A percentile compares a stretch with the other conserved stretches of the same genome.
Conservation (phyloP, 106 monocot genomes). For the Alisma plantagoaquatica region DNA sequence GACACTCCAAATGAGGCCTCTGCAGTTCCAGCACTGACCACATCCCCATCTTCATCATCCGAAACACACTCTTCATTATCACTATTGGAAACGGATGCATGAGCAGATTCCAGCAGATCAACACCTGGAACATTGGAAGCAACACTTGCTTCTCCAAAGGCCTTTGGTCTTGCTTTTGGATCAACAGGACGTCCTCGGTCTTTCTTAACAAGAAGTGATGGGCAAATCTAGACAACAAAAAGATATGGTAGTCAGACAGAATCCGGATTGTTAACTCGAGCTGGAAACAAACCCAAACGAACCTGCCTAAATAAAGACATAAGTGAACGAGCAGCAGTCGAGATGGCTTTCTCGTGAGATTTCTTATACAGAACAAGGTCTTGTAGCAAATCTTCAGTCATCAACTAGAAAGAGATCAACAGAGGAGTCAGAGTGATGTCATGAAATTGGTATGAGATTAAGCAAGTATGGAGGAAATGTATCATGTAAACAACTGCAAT, state of each 20-base stretch:
- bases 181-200: conserved; percentile 79
- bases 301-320: conserved; percentile 93
- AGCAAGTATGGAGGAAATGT: too few relatives aligned
- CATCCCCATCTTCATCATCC: conserved; percentile 19
- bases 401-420: conserved; percentile 39
- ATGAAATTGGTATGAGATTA: too few relatives aligned
- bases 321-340: conserved; percentile 88
- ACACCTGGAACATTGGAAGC: conserved; percentile 53
- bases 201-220: conserved; percentile 85
- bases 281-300: too few relatives aligned
- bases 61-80: conserved; percentile 31
- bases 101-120: conserved; percentile 58
- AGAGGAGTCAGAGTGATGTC: not conserved
- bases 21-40: conserved; percentile 13
- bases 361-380: conserved; percentile 94
- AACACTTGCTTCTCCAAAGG: conserved; percentile 79
- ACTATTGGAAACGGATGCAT: conserved; percentile 13
- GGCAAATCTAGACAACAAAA: conserved; percentile 60
- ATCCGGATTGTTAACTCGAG: too few relatives aligned
- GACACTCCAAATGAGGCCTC: conserved; percentile 5
- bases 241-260: too few relatives aligned
- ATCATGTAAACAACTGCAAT: too few relatives aligned
- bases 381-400: conserved; percentile 98
- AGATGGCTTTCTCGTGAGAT: conserved; percentile 91
- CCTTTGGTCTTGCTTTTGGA: conserved; percentile 94